phyloP scores from a whole-genome alignment of 495 filamentous ascomycete species.

The Penicillium taxi region DNA sequence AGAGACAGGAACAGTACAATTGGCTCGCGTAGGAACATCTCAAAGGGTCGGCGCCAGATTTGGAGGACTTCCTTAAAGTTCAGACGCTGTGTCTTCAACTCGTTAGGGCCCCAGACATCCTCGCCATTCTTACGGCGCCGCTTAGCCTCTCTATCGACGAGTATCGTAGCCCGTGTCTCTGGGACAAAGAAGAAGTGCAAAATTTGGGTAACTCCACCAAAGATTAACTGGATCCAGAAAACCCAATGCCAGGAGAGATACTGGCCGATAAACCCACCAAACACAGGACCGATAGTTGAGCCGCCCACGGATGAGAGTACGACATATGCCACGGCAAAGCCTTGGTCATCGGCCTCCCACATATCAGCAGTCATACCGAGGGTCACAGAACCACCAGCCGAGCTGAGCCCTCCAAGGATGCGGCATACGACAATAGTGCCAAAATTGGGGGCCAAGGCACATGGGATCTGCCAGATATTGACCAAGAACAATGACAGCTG shows the following conservation, averaged over 20 bases:
- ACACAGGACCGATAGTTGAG: slow-evolving; percentile 66
- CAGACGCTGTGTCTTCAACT: slow-evolving; percentile 46
- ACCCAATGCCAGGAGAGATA: slow-evolving; percentile 66
- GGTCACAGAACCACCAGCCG: slow-evolving; percentile 72
- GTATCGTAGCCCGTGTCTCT: slow-evolving; percentile 59
- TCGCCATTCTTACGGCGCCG: slow-evolving; percentile 52
- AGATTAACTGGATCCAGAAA: slow-evolving; percentile 74
- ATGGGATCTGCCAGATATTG: slow-evolving; percentile 69
- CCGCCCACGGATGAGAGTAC: slow-evolving; percentile 71
- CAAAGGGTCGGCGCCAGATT: slow-evolving; percentile 65
- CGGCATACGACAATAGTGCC: slow-evolving; percentile 57
- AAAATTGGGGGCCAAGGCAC: slow-evolving; percentile 63
- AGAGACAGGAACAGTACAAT: slow-evolving; percentile 66
- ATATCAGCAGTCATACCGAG: slow-evolving; percentile 78
- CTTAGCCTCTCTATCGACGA: slow-evolving; percentile 60
- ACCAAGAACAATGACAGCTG: slow-evolving; percentile 62
- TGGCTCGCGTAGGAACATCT: slow-evolving; percentile 70
- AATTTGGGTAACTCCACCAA: slow-evolving; percentile 57
- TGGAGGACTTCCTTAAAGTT: slow-evolving; percentile 46
- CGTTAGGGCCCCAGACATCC: slow-evolving; percentile 56
- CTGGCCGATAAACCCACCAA: slow-evolving; percentile 67
- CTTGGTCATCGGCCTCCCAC: slow-evolving; percentile 64
- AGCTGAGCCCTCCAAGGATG: slow-evolving; percentile 60
- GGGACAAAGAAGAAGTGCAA: slow-evolving; percentile 60
- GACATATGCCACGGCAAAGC: slow-evolving; percentile 59